phyloP scores from a whole-genome alignment of 2,329 filamentous ascomycete genomes.

The Sarocladiaceae sp. region DNA sequence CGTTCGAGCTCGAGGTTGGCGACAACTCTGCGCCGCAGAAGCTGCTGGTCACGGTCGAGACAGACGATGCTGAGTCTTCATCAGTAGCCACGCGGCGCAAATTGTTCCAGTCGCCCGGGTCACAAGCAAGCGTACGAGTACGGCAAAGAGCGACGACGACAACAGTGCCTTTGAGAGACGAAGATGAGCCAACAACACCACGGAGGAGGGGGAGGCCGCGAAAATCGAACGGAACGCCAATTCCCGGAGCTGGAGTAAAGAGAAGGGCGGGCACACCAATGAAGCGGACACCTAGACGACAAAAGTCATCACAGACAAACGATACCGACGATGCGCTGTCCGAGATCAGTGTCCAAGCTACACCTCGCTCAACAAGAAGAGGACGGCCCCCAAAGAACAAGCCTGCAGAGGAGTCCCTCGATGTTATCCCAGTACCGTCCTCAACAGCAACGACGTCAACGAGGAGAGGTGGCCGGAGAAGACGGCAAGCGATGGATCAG shows the following conservation, averaged over 20 bases:
- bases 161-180: slow-evolving; percentile 45
- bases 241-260: slow-evolving; percentile 36
- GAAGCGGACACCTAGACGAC: slow-evolving; percentile 28
- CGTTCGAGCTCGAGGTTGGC: slow-evolving; percentile 53
- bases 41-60: slow-evolving; percentile 52
- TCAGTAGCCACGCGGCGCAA: slow-evolving; percentile 30
- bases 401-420: slow-evolving; percentile 21
- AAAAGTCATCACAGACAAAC: slow-evolving; percentile 24
- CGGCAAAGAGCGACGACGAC: slow-evolving; percentile 40
- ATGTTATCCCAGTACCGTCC: slow-evolving; percentile 16
- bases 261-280: slow-evolving; percentile 44
- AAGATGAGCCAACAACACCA: slow-evolving; percentile 29
- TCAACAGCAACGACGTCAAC: slow-evolving; percentile 14
- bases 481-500: slow-evolving; percentile 20
- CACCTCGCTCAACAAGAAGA: slow-evolving; percentile 20
- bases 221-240: slow-evolving; percentile 48
- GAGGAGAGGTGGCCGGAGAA: slow-evolving; percentile 13
- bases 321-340: slow-evolving; percentile 21
- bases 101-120: slow-evolving; percentile 36
- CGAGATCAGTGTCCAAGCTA: slow-evolving; percentile 22
- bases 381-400: slow-evolving; percentile 13
- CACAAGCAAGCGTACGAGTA: background rate
- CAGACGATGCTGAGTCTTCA: slow-evolving; percentile 33
- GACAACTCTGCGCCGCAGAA: slow-evolving; percentile 45
- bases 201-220: slow-evolving; percentile 42